Evolutionary conservation across 768 basidiomycete genomes (phyloP).

Genomic region (Suillus cothurnatus): DNA sequence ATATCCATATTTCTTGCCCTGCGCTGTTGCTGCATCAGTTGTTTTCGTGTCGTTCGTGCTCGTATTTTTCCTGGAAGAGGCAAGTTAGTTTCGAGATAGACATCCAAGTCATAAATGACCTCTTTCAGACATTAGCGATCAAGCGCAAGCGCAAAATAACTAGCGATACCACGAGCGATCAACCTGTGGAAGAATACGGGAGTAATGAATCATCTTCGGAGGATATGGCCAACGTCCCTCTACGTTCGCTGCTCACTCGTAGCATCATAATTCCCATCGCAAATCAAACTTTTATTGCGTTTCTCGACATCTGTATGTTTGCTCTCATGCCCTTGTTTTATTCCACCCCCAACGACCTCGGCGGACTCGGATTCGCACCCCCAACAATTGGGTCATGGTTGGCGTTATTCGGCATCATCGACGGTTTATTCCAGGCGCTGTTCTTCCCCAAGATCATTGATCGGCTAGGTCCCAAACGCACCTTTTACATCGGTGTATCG

Average conservation of each 20-base stretch:
- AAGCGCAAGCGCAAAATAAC: conserved; percentile 1
- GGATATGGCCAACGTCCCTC: not conserved
- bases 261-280: conserved; percentile 27
- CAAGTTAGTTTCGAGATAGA: not conserved
- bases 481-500: conserved; percentile 21
- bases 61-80: conserved; percentile 18
- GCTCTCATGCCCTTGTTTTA: conserved; percentile 34
- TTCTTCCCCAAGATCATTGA: conserved; percentile 28
- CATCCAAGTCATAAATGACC: not conserved
- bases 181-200: not conserved
- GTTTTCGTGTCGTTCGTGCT: conserved; percentile 11
- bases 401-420: conserved; percentile 23
- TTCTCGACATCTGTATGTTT: conserved; percentile 28
- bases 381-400: conserved; percentile 28
- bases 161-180: not conserved
- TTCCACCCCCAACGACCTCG: conserved; percentile 25
- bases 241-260: conserved; percentile 21
- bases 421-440: conserved; percentile 28
- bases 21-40: conserved; percentile 9
- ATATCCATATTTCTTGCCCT: conserved; percentile 29
- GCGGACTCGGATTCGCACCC: conserved; percentile 31
- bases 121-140: conserved; percentile 1
- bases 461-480: conserved; percentile 24
- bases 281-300: conserved; percentile 31
- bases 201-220: not conserved